These are phyloP conservation scores for Hymenoscyphus fructigenus DNA, from an alignment of 2,329 filamentous ascomycete species.

Conservation along the genomic window DNA sequence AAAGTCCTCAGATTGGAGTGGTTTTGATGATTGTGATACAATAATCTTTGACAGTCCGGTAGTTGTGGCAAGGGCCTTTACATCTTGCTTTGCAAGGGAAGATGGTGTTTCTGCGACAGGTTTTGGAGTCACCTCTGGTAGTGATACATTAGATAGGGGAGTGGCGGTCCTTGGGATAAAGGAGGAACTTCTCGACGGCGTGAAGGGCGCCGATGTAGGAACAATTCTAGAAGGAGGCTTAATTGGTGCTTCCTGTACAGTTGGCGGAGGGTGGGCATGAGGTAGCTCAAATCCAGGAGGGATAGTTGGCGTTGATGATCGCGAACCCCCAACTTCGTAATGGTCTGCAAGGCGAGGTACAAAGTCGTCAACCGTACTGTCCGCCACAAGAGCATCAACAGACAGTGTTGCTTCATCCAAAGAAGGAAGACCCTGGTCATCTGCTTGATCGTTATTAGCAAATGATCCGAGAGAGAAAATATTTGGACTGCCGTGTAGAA, in stretches of 20 bases:
- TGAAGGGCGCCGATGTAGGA: constrained; percentile 34
- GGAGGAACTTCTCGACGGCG: constrained; percentile 28
- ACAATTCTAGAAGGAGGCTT: constrained; percentile 30
- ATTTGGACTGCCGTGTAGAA: neutral
- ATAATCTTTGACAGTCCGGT: constrained; percentile 49
- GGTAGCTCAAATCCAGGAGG: constrained; percentile 46
- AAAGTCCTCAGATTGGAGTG: constrained; percentile 61
- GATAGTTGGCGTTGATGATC: constrained; percentile 41
- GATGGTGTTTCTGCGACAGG: constrained; percentile 16
- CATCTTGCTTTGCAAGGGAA: constrained; percentile 43
- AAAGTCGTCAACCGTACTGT: constrained; percentile 39
- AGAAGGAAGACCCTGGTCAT: constrained; percentile 58
- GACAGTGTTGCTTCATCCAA: constrained; percentile 61
- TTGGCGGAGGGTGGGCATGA: constrained; percentile 41
- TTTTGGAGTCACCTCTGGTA: constrained; percentile 26
- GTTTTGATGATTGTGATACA: constrained; percentile 32
- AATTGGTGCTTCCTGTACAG: constrained; percentile 23
- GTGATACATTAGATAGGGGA: constrained; percentile 31
- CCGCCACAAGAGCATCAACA: constrained; percentile 69
- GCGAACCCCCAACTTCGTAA: constrained; percentile 26
- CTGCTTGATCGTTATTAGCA: constrained; percentile 43
- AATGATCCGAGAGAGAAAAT: neutral
- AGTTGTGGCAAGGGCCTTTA: constrained; percentile 47
- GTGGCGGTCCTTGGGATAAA: constrained; percentile 30
- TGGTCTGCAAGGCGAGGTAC: constrained; percentile 12